Evolutionary conservation across 208 protist species (phyloP), one percentile per base, ranked within the genome.

Genomic region (Crithidia brevicula): DNA sequence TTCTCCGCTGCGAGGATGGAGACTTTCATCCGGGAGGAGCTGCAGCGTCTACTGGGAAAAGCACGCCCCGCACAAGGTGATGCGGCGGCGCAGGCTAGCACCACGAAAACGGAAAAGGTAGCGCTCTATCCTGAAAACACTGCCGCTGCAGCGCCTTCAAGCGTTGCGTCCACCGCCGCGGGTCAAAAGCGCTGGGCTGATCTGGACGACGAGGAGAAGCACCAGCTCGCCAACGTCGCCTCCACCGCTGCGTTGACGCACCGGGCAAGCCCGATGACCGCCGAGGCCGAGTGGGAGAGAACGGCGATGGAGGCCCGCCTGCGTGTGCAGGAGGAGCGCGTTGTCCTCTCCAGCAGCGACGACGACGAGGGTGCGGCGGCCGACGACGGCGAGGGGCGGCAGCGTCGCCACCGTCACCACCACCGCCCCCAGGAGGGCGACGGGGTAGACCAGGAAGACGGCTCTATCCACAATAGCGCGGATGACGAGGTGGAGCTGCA

Each of bases 1-100:
- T 65, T 89, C 30, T 72, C 69, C 1, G 70, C 72, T 18, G 56
- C 58, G 23, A 72, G 63, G 52, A 63, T 89, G 46, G 79, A 89
- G 58, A 68, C 34, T 18, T 83, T 85, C 70, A 67, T 89, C 33
- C 72, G 73, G 1, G 64, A 47, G 2, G 71, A 85, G 47, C 67
- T 89, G 16, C 54, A 74, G 43, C 70, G 71, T 10, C 30, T 64
- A 9, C 10, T 71, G 20, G 70, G 43, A 5, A 67, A 68, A 51
- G 72, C 67, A 40, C 68, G 72, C 36, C 57, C 63, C 20, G 51
- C 36, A 20, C n/a, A 22, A 3, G 22, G 22, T 0, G 9, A 15
- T 8, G 22, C 31, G 64, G 22, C 16, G 34, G 31, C 43, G 18
- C 46, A 7, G 18, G 15, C 10, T 7, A 31, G 23, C 10, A 40